These are phyloP conservation scores for Gaillardinia entomophila DNA, from an alignment of 805 yeast species.

Conservation along the genomic window DNA sequence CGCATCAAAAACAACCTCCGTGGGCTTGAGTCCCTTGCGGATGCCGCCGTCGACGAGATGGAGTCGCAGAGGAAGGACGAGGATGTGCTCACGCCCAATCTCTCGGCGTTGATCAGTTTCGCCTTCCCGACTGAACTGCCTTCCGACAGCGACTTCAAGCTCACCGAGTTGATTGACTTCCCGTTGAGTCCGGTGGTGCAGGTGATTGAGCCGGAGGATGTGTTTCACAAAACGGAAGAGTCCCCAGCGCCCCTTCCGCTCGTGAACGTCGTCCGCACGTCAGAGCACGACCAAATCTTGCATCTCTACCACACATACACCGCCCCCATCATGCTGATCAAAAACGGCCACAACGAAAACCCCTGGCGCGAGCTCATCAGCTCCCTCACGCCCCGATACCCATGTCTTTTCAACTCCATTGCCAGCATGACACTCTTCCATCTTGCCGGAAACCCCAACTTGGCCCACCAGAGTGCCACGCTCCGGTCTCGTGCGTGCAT, in stretches of 20 bases:
- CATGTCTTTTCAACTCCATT: slow-evolving; percentile 56
- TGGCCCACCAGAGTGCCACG: slow-evolving; percentile 39
- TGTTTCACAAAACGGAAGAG: neutral
- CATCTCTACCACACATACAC: slow-evolving; percentile 31
- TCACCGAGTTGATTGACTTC: slow-evolving; percentile 10
- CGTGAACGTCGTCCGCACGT: slow-evolving; percentile 11
- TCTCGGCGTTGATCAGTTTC: slow-evolving; percentile 31
- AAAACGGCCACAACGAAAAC: slow-evolving; percentile 58
- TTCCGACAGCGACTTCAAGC: slow-evolving; percentile 7
- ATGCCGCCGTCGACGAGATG: slow-evolving; percentile 29
- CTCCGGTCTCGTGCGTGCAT: slow-evolving; percentile 45
- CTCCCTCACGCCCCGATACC: slow-evolving; percentile 50
- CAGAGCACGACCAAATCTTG: slow-evolving; percentile 32
- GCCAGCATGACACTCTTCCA: slow-evolving; percentile 67
- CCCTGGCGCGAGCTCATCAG: slow-evolving; percentile 60
- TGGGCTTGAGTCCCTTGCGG: slow-evolving; percentile 29
- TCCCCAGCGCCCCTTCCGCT: too few relatives aligned
- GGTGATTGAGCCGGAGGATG: slow-evolving; percentile 1
- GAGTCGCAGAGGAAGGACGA: slow-evolving; percentile 8
- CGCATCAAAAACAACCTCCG: slow-evolving; percentile 2
- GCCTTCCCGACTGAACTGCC: slow-evolving; percentile 24
- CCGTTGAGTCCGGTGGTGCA: slow-evolving; percentile 24
- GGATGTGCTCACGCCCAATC: slow-evolving; percentile 28
- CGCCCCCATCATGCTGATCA: slow-evolving; percentile 51
- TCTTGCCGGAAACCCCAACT: slow-evolving; percentile 27